Conservation (phyloP, 2,329 filamentous ascomycete species). For the Colletotrichum paranaense region DNA sequence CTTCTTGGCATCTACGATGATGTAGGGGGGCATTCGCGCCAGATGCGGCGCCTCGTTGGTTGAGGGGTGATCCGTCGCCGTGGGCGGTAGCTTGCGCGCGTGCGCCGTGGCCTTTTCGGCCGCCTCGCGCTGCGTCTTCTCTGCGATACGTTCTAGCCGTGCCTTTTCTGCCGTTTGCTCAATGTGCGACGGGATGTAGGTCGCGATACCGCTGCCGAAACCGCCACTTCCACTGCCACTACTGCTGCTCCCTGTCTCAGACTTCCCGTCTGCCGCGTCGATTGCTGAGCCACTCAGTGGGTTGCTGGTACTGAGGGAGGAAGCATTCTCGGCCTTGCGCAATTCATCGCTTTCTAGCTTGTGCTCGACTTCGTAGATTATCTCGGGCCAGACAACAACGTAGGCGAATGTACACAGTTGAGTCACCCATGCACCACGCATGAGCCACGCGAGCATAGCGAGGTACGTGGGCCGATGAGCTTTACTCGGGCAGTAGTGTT, state of each 20-base stretch:
- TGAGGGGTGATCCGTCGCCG: slow-evolving; percentile 65
- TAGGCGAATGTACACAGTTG: slow-evolving; percentile 93
- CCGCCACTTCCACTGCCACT: slow-evolving; percentile 25
- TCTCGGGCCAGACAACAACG: slow-evolving; percentile 84
- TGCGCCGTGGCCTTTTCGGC: slow-evolving; percentile 67
- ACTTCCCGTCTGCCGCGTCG: slow-evolving; percentile 41
- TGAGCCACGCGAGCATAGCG: slow-evolving; percentile 91
- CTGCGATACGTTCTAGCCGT: slow-evolving; percentile 68
- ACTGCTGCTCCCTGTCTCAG: slow-evolving; percentile 38
- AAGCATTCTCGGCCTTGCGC: slow-evolving; percentile 43
- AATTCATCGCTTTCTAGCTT: slow-evolving; percentile 75
- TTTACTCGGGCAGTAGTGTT: slow-evolving; percentile 85
- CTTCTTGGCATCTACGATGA: slow-evolving; percentile 83
- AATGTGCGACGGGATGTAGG: slow-evolving; percentile 53
- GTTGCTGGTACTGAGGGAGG: slow-evolving; percentile 22
- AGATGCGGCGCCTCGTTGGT: slow-evolving; percentile 68
- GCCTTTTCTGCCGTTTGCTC: slow-evolving; percentile 70
- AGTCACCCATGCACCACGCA: slow-evolving; percentile 93
- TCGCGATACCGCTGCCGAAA: slow-evolving; percentile 30
- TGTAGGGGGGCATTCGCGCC: slow-evolving; percentile 68
- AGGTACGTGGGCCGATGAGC: slow-evolving; percentile 90
- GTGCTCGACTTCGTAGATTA: slow-evolving; percentile 83
- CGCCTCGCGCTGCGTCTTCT: slow-evolving; percentile 63
- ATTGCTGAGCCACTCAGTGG: slow-evolving; percentile 21
- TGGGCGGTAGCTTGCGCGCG: slow-evolving; percentile 60